Percentiles rank a stretch among this genome's conserved stretches.
Conservation (phyloP, 371 early-diverging fungal species). For the Actinomucor elegans region DNA sequence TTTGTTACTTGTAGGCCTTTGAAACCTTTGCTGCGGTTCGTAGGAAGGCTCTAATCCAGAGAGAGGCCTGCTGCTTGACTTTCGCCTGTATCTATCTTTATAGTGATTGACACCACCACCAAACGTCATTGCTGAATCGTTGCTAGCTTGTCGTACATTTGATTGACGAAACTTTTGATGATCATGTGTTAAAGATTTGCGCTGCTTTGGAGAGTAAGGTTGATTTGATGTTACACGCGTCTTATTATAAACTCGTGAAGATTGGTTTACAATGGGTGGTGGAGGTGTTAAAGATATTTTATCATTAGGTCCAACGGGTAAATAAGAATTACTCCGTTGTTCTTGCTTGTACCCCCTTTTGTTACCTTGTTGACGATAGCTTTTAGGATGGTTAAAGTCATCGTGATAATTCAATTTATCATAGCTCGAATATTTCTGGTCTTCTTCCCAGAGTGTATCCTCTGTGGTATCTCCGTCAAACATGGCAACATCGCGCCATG, state of each 20-base stretch:
- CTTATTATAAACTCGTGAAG: conserved; percentile 8
- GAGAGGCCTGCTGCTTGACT: conserved; percentile 8
- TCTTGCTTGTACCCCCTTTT: background rate
- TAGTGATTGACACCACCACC: too few species aligned
- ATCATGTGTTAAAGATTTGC: background rate
- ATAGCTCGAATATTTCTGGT: too few species aligned
- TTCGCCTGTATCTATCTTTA: too few species aligned
- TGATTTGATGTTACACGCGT: conserved; percentile 6
- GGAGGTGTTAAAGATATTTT: conserved; percentile 11
- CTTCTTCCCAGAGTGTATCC: background rate
- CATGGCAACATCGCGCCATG: conserved; percentile 18
- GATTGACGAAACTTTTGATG: background rate
- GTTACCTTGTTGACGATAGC: background rate
- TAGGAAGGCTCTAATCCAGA: conserved; percentile 3
- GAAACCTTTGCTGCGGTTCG: background rate
- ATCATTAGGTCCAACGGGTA: conserved; percentile 6
- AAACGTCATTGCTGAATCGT: conserved; percentile 18
- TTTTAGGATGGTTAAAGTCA: background rate
- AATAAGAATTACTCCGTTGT: background rate
- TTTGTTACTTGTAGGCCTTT: background rate
- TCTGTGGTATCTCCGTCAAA: conserved; percentile 1
- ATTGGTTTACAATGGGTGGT: conserved; percentile 2
- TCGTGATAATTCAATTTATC: conserved; percentile 1
- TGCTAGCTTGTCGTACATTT: conserved; percentile 11
- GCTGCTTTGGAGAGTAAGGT: background rate